phyloP scores from a whole-genome alignment of 108 stramenopile species.

The Epipyxis sp. region DNA sequence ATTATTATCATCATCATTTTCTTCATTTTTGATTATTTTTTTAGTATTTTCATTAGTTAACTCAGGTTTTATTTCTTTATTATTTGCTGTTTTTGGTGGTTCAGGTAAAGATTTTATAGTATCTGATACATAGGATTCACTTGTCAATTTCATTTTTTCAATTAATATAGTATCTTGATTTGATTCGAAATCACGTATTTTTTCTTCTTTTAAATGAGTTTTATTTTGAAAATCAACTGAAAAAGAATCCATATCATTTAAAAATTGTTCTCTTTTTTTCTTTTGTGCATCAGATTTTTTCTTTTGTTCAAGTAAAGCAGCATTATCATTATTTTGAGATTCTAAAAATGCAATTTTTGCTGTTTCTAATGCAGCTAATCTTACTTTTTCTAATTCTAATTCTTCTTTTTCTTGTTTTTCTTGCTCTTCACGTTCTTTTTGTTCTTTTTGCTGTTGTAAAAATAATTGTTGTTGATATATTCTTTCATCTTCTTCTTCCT shows the following conservation, averaged over 20 bases:
- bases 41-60: background rate
- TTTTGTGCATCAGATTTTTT: background rate
- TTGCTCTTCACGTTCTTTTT: background rate
- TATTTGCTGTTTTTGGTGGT: background rate
- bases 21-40: no score
- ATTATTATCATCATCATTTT: no score
- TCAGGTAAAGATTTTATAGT: background rate
- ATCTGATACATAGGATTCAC: background rate
- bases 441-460: background rate
- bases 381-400: background rate
- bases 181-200: background rate
- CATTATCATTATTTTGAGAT: background rate
- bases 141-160: background rate
- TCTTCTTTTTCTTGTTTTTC: background rate
- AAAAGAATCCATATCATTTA: background rate
- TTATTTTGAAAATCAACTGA: background rate
- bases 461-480: background rate
- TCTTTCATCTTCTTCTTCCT: background rate
- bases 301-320: background rate
- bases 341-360: background rate
- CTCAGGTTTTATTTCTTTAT: background rate
- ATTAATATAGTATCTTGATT: background rate
- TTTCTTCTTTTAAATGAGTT: background rate
- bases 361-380: background rate
- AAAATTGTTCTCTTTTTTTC: background rate